Conservation (phyloP, 148 eudicot genomes). For the Rhododendron simsii region DNA sequence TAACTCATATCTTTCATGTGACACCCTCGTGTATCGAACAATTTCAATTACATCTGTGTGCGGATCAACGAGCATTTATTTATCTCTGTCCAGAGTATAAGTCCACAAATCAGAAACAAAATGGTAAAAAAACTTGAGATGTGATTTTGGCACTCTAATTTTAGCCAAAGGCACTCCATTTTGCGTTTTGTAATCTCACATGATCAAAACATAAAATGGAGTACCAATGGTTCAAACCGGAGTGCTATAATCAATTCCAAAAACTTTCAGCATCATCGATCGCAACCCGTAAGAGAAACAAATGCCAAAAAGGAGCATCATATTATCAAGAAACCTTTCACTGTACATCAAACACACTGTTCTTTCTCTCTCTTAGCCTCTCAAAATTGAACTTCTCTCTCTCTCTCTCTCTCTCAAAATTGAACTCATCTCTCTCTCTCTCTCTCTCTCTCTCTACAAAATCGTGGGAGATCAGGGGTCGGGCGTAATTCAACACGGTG, state of each 20-base stretch:
- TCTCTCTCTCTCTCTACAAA: neutral
- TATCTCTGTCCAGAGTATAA: too few relatives aligned
- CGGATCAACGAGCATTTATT: too few relatives aligned
- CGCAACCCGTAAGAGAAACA: neutral
- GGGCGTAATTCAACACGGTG: neutral
- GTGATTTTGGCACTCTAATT: too few relatives aligned
- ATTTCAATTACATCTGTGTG: too few relatives aligned
- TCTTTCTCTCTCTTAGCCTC: neutral
- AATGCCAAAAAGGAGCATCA: neutral
- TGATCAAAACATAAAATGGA: too few relatives aligned
- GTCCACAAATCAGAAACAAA: neutral
- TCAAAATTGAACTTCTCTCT: neutral
- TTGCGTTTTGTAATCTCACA: too few relatives aligned
- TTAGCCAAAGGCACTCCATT: too few relatives aligned
- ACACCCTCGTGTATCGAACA: too few relatives aligned
- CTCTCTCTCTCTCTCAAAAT: neutral
- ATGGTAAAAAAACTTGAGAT: neutral
- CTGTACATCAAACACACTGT: neutral
- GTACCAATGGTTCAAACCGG: too few relatives aligned
- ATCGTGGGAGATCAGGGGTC: neutral
- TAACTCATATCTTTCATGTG: too few relatives aligned
- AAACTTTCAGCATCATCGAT: neutral
- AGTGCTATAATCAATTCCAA: too few relatives aligned
- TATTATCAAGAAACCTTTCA: neutral
- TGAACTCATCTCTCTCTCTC: neutral